Evolutionary conservation across 208 protist species (phyloP).

Genomic region (Acanthamoeba divionensis): DNA sequence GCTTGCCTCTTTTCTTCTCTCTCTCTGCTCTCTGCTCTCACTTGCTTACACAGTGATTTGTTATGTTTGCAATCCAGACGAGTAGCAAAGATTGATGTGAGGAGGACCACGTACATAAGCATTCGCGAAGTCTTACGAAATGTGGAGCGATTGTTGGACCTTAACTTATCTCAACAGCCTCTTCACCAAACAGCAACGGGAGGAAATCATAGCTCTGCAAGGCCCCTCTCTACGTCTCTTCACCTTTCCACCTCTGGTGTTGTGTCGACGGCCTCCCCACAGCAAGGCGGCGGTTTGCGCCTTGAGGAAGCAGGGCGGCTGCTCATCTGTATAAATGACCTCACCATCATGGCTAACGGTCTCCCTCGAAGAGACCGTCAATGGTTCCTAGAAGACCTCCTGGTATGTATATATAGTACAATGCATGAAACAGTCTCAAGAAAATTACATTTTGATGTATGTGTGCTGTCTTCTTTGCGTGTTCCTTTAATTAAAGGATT

Average conservation of each 20-base stretch:
- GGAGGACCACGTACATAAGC: background rate
- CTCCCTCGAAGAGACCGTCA: background rate
- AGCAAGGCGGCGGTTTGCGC: background rate
- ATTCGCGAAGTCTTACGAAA: background rate
- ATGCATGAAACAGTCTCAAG: too few relatives aligned
- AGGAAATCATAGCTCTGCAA: background rate
- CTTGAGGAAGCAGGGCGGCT: background rate
- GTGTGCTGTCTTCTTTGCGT: background rate
- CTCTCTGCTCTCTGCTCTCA: too few relatives aligned
- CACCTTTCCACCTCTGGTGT: background rate
- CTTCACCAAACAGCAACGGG: background rate
- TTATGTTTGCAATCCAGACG: too few relatives aligned
- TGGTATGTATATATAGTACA: background rate
- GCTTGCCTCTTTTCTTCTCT: background rate
- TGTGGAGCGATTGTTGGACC: background rate
- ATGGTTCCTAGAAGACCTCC: background rate
- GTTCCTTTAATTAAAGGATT: background rate
- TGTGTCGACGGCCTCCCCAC: background rate
- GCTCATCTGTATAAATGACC: background rate
- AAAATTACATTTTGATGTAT: too few relatives aligned
- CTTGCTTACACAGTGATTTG: too few relatives aligned
- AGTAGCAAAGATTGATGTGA: too few relatives aligned
- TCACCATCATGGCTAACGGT: background rate
- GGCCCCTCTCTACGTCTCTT: background rate
- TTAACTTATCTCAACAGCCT: background rate